Evolutionary conservation across 2,329 filamentous ascomycete species (phyloP), one percentile per base, ranked within the genome.

Genomic region (Aspergillus niger): DNA sequence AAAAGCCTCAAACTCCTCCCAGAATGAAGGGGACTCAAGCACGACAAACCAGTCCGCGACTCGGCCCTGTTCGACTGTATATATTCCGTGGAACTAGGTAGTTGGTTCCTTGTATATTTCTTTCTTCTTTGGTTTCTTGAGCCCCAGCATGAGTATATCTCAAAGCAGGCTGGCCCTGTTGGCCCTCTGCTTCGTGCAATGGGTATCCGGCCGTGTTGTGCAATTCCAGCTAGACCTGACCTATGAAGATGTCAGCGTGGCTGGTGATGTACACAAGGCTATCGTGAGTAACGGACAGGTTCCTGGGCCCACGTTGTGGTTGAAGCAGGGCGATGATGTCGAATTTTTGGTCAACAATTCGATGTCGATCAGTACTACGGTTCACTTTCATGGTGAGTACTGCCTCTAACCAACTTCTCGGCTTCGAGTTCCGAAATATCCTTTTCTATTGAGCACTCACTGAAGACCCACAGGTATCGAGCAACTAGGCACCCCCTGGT

Each of bases 401-500:
- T 2, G 7, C 8, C n/a, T 22, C 2, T 7, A 20, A 38, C 6
- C 7, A 4, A 4, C 5, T 24, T 3, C 7, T 50, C 11, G 32
- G 2, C 15, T 47, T 58, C 8, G 20, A 24, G 39, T 30, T 32
- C 24, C 48, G 3, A 5, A 39, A 5, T 6, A 7, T 7, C 10
- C 30, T 8, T 10, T 26, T 20, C 48, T 64, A 4, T 15, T 10
- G 8, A 11, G 3, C 3, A 20, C 11, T 13, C 6, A 8, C n/a
- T 44, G 71, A 50, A 26, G 3, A 17, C 3, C 8, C 17, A 1
- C 13, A 55, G 71, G 71, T 17, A 72, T 73, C 39, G 63, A 66
- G 41, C 83, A 85, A 76, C 64, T 72, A 1, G 73, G 75, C 20
- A 86, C 84, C 0, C 82, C 84, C 0, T 88, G 85, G 85, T 82